Evolutionary conservation across 306 rosid genomes (phyloP).

Genomic region (Prunus mira): DNA sequence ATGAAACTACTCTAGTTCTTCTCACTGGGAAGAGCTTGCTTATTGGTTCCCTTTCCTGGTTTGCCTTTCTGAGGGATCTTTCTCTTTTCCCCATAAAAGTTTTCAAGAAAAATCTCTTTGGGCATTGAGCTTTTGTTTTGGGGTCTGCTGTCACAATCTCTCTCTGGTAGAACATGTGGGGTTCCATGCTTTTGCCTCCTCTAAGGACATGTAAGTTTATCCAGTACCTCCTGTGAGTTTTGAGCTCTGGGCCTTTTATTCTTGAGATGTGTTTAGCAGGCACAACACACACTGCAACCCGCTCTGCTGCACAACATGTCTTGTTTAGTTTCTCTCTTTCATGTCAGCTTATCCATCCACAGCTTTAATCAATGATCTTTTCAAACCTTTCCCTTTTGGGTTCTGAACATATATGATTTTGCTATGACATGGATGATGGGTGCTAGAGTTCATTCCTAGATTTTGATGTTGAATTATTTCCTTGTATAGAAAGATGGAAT

Average conservation of each 20-base stretch:
- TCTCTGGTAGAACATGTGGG: constrained; percentile 56
- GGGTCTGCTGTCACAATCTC: constrained; percentile 30
- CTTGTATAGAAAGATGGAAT: constrained; percentile 57
- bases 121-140: constrained; percentile 68
- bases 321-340: constrained; percentile 33
- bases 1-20: constrained; percentile 3
- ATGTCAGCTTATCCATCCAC: constrained; percentile 62
- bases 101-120: constrained; percentile 53
- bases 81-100: constrained; percentile 45
- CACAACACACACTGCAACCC: constrained; percentile 23
- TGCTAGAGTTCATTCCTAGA: constrained; percentile 22
- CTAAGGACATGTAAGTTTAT: constrained; percentile 39
- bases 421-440: constrained; percentile 1
- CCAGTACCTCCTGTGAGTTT: constrained; percentile 42
- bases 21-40: constrained; percentile 13
- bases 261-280: constrained; percentile 64
- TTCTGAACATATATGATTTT: constrained; percentile 23
- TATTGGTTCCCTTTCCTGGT: constrained; percentile 42
- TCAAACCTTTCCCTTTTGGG: constrained; percentile 33
- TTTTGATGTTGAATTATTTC: constrained; percentile 24
- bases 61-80: constrained; percentile 41
- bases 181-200: constrained; percentile 61
- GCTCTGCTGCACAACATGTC: constrained; percentile 45
- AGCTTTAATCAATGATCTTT: constrained; percentile 19
- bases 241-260: constrained; percentile 50